These are phyloP conservation scores for Cyathus striatus DNA, from an alignment of 768 basidiomycete genomes.

Conservation along the genomic window DNA sequence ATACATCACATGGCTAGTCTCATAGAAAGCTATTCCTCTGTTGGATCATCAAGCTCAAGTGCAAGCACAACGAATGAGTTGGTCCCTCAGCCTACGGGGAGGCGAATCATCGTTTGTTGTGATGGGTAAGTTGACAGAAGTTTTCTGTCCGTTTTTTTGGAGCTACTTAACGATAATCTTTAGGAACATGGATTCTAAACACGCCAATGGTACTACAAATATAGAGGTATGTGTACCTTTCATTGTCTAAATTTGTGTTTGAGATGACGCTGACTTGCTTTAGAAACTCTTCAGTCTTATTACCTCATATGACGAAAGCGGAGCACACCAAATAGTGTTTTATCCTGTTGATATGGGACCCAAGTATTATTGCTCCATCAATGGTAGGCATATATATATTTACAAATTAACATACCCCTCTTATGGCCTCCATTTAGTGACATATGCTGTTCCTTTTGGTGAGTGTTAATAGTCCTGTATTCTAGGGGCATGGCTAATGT, in stretches of 20 bases:
- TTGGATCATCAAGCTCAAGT: too few species aligned
- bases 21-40: too few species aligned
- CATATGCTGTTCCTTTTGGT: constrained; percentile 63
- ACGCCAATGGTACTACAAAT: constrained; percentile 45
- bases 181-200: constrained; percentile 57
- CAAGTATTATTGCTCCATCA: constrained; percentile 54
- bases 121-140: constrained; percentile 57
- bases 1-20: too few species aligned
- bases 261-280: constrained; percentile 21
- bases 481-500: constrained; percentile 3
- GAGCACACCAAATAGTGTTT: constrained; percentile 59
- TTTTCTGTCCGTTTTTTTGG: not conserved
- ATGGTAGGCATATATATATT: constrained; percentile 32
- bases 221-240: constrained; percentile 42
- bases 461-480: constrained; percentile 4
- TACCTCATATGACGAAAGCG: too few species aligned
- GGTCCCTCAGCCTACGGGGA: too few species aligned
- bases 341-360: constrained; percentile 62
- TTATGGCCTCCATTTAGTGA: constrained; percentile 32
- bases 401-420: not conserved
- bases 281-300: too few species aligned
- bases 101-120: constrained; percentile 70
- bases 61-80: too few species aligned
- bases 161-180: constrained; percentile 4
- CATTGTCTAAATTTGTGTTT: too few species aligned